A percentile compares a stretch with the other conserved stretches of the same genome.
Conservation (phyloP, 768 basidiomycete genomes). For the Phlebiopsis flavidoalba region DNA sequence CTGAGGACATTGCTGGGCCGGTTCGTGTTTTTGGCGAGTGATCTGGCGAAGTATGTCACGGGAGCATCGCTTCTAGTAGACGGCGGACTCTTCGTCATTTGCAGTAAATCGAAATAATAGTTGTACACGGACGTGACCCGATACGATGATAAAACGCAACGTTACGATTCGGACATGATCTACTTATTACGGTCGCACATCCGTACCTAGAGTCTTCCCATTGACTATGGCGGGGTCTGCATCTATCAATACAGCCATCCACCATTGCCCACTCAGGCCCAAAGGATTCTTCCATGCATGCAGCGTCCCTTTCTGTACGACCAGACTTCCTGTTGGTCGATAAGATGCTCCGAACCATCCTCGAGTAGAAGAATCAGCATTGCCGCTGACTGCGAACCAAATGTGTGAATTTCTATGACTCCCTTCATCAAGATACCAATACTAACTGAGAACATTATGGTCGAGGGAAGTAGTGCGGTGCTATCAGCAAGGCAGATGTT, state of each 20-base stretch:
- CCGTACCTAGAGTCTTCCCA: conserved; percentile 33
- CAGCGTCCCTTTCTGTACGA: conserved; percentile 53
- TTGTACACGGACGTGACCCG: not conserved
- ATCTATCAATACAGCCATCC: conserved; percentile 48
- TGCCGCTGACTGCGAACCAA: conserved; percentile 40
- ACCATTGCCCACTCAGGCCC: conserved; percentile 44
- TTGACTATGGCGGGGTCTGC: conserved; percentile 48
- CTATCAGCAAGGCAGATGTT: conserved; percentile 16
- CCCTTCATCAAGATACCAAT: not conserved
- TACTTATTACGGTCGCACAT: not conserved
- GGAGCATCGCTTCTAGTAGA: conserved; percentile 64
- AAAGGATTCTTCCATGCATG: conserved; percentile 62
- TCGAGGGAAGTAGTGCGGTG: conserved; percentile 52
- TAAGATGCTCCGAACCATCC: conserved; percentile 46
- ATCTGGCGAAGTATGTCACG: conserved; percentile 66
- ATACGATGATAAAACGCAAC: not conserved
- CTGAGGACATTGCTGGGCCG: conserved; percentile 71
- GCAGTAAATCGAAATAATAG: conserved; percentile 32
- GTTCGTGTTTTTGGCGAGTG: conserved; percentile 70
- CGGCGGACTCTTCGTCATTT: conserved; percentile 71
- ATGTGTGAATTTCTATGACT: not conserved
- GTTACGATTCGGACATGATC: not conserved
- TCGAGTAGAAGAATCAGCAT: conserved; percentile 51
- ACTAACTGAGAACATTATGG: conserved; percentile 53
- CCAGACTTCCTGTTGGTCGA: conserved; percentile 50